These are phyloP conservation scores for Lojkania enalia DNA, from an alignment of 2,329 filamentous ascomycete species.

Conservation along the genomic window DNA sequence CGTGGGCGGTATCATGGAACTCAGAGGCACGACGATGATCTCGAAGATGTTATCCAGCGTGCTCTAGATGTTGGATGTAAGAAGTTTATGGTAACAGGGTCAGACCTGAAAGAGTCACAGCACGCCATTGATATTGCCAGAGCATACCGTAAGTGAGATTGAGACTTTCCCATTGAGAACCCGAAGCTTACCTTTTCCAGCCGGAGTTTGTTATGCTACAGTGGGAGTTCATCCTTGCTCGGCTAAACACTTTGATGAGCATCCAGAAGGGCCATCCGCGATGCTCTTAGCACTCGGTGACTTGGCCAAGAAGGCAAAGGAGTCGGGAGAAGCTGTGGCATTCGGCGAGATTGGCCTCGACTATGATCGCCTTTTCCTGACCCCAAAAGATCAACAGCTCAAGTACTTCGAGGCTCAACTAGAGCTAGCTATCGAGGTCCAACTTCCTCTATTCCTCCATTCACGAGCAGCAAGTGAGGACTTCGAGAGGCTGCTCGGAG, in stretches of 20 bases:
- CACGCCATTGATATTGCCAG: conserved; percentile 74
- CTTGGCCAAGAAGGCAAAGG: conserved; percentile 65
- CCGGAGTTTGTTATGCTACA: conserved; percentile 82
- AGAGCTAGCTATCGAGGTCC: conserved; percentile 72
- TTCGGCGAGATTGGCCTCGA: conserved; percentile 96
- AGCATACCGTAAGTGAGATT: conserved; percentile 65
- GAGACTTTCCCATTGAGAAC: background rate
- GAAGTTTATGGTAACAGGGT: conserved; percentile 93
- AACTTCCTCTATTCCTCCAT: conserved; percentile 89
- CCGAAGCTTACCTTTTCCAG: background rate
- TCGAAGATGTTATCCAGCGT: conserved; percentile 75
- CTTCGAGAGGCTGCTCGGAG: conserved; percentile 73
- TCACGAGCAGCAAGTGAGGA: conserved; percentile 84
- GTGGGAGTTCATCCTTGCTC: conserved; percentile 94
- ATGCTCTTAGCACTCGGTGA: conserved; percentile 63
- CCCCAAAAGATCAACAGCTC: conserved; percentile 75
- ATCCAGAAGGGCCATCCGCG: conserved; percentile 60
- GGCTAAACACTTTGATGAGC: conserved; percentile 73
- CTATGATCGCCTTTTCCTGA: conserved; percentile 88
- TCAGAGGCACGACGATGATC: conserved; percentile 72
- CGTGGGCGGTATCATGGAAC: conserved; percentile 82
- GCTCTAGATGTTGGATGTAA: conserved; percentile 77
- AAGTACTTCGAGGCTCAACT: conserved; percentile 86
- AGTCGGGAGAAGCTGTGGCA: conserved; percentile 67
- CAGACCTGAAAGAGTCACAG: conserved; percentile 76